A percentile compares a stretch with the other conserved stretches of the same genome.
Evolutionary conservation across 345 rosid species (phyloP).

Genomic region (Linum tenue): DNA sequence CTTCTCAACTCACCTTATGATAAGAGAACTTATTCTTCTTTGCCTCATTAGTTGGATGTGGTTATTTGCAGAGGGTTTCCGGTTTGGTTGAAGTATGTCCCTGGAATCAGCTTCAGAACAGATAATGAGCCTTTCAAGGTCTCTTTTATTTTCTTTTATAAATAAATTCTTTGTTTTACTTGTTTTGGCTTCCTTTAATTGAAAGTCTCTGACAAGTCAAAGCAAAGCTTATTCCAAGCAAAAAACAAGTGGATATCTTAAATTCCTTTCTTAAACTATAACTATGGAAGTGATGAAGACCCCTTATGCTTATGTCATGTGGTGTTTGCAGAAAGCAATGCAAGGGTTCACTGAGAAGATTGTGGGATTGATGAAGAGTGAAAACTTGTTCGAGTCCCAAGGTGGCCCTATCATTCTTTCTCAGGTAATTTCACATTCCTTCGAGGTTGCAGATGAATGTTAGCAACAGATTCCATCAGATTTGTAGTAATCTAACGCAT

Average conservation of each 20-base stretch:
- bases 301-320: neutral
- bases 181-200: neutral
- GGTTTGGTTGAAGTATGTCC: conserved; percentile 98
- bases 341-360: conserved; percentile 89
- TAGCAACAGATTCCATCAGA: neutral
- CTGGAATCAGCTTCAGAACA: conserved; percentile 95
- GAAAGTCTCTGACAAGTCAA: conserved; percentile 1
- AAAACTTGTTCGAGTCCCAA: conserved; percentile 83
- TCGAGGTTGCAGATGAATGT: neutral
- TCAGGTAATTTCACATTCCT: conserved; percentile 43
- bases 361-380: conserved; percentile 90
- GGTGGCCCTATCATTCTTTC: conserved; percentile 98
- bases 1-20: neutral
- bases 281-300: neutral
- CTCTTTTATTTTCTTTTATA: conserved; percentile 8
- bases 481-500: neutral
- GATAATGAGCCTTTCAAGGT: conserved; percentile 99
- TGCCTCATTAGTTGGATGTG: conserved; percentile 14
- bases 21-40: neutral
- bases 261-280: neutral
- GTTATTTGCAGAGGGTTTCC: conserved; percentile 74
- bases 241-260: conserved; percentile 8
- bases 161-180: neutral
- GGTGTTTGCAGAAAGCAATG: conserved; percentile 75
- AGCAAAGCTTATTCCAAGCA: conserved; percentile 1